Percentiles rank a stretch among this genome's conserved stretches.
Evolutionary conservation across 2,329 filamentous ascomycete species (phyloP).

Genomic region (Sphaerulina musiva): DNA sequence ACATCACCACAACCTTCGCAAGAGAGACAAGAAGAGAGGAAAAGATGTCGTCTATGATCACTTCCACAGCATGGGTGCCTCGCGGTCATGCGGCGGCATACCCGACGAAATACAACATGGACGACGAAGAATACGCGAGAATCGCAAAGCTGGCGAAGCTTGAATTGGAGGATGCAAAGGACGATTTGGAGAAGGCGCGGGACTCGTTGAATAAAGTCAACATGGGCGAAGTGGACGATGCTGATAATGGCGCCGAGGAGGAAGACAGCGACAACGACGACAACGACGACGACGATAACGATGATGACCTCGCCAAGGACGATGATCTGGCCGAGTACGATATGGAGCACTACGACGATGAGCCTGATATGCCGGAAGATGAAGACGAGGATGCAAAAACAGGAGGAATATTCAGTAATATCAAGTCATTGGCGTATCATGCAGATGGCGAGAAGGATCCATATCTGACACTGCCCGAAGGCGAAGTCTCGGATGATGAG

Average conservation of each 20-base stretch:
- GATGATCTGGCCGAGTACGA: slow-evolving; percentile 95
- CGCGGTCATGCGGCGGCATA: slow-evolving; percentile 47
- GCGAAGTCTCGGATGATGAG: slow-evolving; percentile 67
- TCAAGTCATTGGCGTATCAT: slow-evolving; percentile 90
- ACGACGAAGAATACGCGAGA: slow-evolving; percentile 47
- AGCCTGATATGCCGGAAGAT: slow-evolving; percentile 48
- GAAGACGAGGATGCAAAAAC: slow-evolving; percentile 53
- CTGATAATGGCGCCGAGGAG: slow-evolving; percentile 67
- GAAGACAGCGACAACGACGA: slow-evolving; percentile 45
- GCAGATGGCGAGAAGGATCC: slow-evolving; percentile 91
- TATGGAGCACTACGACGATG: slow-evolving; percentile 88
- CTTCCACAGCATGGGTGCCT: slow-evolving; percentile 49
- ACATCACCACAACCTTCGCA: background rate
- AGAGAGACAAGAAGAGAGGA: background rate
- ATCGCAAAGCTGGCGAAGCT: slow-evolving; percentile 48
- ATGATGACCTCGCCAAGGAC: slow-evolving; percentile 44
- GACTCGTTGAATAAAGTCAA: slow-evolving; percentile 33
- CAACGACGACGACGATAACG: slow-evolving; percentile 25
- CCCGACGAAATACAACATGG: slow-evolving; percentile 45
- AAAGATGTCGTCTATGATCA: slow-evolving; percentile 50
- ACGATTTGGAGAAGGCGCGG: slow-evolving; percentile 70
- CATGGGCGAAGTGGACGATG: slow-evolving; percentile 36
- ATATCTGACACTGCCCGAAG: slow-evolving; percentile 79
- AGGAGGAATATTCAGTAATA: slow-evolving; percentile 81
- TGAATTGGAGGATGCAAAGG: slow-evolving; percentile 85